Evolutionary conservation across 1,284 basidiomycete species (phyloP), one percentile per base, ranked within the genome.

Genomic region (Leccinum ponderosum): DNA sequence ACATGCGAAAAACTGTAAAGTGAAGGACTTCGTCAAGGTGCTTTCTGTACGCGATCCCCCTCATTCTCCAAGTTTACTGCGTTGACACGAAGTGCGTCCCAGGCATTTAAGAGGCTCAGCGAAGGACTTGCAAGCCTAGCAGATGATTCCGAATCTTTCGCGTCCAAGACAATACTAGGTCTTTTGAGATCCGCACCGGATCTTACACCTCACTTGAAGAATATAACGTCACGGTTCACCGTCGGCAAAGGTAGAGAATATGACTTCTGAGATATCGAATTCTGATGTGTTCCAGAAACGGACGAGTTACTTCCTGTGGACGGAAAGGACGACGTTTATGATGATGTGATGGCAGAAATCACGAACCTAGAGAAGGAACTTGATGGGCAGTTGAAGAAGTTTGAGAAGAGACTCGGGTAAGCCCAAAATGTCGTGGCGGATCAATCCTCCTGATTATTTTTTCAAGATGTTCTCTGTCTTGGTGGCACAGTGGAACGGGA

Each of bases 1-100:
- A 59, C 96, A 98, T 69, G 95, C 95, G 6, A 93, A 91, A 69
- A 93, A 88, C 58, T 93, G 93, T 75, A 90, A 86, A 73, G 87
- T 95, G 62, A 86, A 83, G 65, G 94, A 97, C 68, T 98, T 98
- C 72, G 73, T 90, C 65, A 91, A 89, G 70, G 91, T 95, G 17
- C 80, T 97, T 8, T 77, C 79, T 52, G 93, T 94, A 71, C 63
- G 86, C 72, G 50, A 56, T 37, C 11, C 0, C 6, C 37, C 29
- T 15, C 14, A 9, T 31, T 17, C 55, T 33, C 1, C 22, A n/a
- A 57, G 25, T 52, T 39, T 47, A 31, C 4, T 47, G 9, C 2
- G 25, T 56, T 63, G 48, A 72, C 58, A 12, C 27, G 50, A 47
- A 57, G 22, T 22, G 22, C 39, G 12, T 55, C 14, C 6, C 65